These are phyloP conservation scores for Talaromyces nanjingensis DNA, from an alignment of 495 filamentous ascomycete species.

Conservation along the genomic window DNA sequence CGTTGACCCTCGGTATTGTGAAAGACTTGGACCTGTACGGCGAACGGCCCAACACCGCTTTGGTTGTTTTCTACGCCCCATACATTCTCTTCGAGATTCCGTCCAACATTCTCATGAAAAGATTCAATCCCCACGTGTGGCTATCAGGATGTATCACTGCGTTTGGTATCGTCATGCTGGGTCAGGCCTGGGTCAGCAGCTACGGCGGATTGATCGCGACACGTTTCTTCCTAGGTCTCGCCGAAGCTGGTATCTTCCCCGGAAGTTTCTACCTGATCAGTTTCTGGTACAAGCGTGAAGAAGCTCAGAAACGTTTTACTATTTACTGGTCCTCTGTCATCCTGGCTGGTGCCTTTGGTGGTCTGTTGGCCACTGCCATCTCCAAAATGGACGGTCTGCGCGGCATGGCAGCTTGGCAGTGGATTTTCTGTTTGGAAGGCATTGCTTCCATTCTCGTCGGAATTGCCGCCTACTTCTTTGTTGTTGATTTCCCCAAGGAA, in stretches of 20 bases:
- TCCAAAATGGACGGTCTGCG: conserved; percentile 61
- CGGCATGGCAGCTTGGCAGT: conserved; percentile 51
- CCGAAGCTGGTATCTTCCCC: conserved; percentile 49
- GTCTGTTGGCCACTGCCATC: conserved; percentile 67
- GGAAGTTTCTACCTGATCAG: conserved; percentile 65
- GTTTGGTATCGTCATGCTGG: conserved; percentile 57
- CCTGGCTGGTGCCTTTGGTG: conserved; percentile 63
- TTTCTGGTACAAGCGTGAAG: conserved; percentile 68
- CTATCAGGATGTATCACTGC: conserved; percentile 64
- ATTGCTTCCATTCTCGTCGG: conserved; percentile 61
- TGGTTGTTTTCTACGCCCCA: conserved; percentile 64
- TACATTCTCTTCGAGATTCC: conserved; percentile 66
- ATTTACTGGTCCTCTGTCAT: conserved; percentile 71
- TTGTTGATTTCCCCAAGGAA: conserved; percentile 59
- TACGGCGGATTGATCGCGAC: conserved; percentile 51
- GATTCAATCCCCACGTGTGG: conserved; percentile 64
- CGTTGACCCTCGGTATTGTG: conserved; percentile 12
- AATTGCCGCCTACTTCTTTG: conserved; percentile 50
- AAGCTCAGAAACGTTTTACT: conserved; percentile 67
- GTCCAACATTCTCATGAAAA: conserved; percentile 72
- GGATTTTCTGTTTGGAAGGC: conserved; percentile 64
- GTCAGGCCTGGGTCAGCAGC: conserved; percentile 56
- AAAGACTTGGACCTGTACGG: conserved; percentile 31
- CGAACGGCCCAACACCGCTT: conserved; percentile 58
- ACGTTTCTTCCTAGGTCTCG: conserved; percentile 46